Base-by-base conservation (phyloP, 192 early-diverging fungal species). In the Phycomyces blakesleeanus region DNA sequence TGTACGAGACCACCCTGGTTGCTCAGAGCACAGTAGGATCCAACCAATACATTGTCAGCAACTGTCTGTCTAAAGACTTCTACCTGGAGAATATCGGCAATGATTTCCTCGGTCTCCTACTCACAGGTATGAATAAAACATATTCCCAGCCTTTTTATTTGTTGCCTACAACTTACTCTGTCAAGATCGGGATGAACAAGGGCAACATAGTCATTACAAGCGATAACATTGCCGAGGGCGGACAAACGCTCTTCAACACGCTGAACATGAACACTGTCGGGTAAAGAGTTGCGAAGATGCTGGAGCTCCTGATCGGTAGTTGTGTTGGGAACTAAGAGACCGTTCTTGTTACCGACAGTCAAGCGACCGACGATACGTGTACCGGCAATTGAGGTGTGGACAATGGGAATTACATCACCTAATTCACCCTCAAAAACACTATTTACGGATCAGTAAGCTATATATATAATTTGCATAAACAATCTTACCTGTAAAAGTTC, bases 11-110 rank as follows among this genome's bases (percentile, higher is more conserved):
- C 97, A 64, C 97, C 97, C 72, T 97, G 94, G 87, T 99, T 99
- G 73, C 89, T 94, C 64, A 99, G 77, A 16, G 93, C 86, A 60
- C 94, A 96, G 84, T 93, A 99, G 65, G 87, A 88, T 37, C 97
- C 97, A 34, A 97, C 94, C 12, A 99, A 81, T 14, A 97, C 94
- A 68, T 99, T 97, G 73, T 94, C 94, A 22, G 97, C 97, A 68
- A 99, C 84, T 14, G 96, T 99, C 76, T 99, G 96, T 64, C 96
- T 81, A 80, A 99, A 99, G 10, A 99, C 97, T 73, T 99, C 97
- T 37, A 99, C 97, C 56, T 90, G 87, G 25, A 99, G 83, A n/a
- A 91, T 91, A 77, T 99, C 97, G 42, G 93, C 92, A 80, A 99
- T 97, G 63, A 99, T 97, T 72, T 99, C 97, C 74, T 99, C 96